Evolutionary conservation across 441 rosid genomes (phyloP).

Genomic region (Corymbia calophylla): DNA sequence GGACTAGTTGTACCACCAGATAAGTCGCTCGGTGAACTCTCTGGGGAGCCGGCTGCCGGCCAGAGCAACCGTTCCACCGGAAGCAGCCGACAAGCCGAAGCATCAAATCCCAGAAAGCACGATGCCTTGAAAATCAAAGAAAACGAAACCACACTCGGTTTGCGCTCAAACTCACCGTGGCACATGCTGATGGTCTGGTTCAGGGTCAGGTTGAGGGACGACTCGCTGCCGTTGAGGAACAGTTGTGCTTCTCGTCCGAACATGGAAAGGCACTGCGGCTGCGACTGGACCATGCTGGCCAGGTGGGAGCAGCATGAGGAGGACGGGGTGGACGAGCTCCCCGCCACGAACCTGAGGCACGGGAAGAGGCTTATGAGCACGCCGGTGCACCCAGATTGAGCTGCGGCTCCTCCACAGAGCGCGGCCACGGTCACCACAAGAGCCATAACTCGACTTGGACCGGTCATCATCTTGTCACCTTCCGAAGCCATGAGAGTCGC

Average conservation of each 20-base stretch:
- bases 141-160: not conserved
- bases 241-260: no score
- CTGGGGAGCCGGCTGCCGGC: conserved; percentile 20
- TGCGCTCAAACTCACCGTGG: not conserved
- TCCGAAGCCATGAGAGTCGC: not conserved
- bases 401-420: not conserved
- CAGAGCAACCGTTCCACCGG: conserved; percentile 3
- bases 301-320: conserved; percentile 5
- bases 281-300: conserved; percentile 2
- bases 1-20: not conserved
- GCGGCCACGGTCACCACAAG: not conserved
- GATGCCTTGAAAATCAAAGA: not conserved
- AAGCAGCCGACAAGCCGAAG: conserved; percentile 3
- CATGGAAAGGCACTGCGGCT: conserved; percentile 7
- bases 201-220: not conserved
- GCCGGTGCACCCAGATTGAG: conserved; percentile 12
- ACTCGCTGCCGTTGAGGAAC: not conserved
- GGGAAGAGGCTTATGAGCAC: not conserved
- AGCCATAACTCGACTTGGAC: not conserved
- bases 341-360: conserved; percentile 1
- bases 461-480: not conserved
- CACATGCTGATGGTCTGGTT: conserved; percentile 11
- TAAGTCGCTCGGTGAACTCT: conserved; percentile 5
- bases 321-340: conserved; percentile 3
- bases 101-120: not conserved